Evolutionary conservation across 2,329 filamentous ascomycete species (phyloP).

Genomic region (Hortaea sp.): DNA sequence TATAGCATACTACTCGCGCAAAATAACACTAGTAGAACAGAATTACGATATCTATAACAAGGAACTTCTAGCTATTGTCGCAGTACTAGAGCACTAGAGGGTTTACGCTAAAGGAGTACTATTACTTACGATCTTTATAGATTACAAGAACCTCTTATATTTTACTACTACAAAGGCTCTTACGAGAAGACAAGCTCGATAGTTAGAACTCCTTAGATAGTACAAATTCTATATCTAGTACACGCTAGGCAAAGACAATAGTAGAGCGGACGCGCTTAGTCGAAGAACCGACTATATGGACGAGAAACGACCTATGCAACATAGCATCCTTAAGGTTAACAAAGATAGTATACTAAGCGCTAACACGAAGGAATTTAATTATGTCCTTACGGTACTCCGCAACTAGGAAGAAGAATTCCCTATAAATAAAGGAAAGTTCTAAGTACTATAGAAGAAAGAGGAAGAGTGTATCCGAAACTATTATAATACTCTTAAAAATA

Average conservation of each 20-base stretch:
- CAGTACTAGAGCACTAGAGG: too few relatives aligned
- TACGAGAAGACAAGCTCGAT: slow-evolving; percentile 5
- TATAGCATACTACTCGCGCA: too few relatives aligned
- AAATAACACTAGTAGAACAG: too few relatives aligned
- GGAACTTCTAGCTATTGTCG: too few relatives aligned
- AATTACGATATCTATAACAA: too few relatives aligned
- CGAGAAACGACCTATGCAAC: not conserved
- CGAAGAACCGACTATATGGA: slow-evolving; percentile 1
- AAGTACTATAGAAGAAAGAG: slow-evolving; percentile 4
- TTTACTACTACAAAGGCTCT: slow-evolving; percentile 23
- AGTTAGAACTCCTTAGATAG: not conserved
- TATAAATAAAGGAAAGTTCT: slow-evolving; percentile 5
- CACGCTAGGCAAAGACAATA: not conserved
- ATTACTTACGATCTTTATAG: slow-evolving; percentile 11
- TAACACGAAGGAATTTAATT: slow-evolving; percentile 1
- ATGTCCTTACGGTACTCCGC: slow-evolving; percentile 3
- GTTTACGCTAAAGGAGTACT: too few relatives aligned
- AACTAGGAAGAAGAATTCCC: slow-evolving; percentile 5
- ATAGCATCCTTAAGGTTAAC: not conserved
- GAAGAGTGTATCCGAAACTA: slow-evolving; percentile 7
- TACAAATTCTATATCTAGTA: slow-evolving; percentile 1
- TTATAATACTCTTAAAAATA: slow-evolving; percentile 4
- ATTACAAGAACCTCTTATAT: slow-evolving; percentile 21
- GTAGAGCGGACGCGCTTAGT: slow-evolving; percentile 1
- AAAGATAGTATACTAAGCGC: not conserved